Percentiles rank a stretch among this genome's conserved stretches.
Evolutionary conservation across 208 protist species (phyloP).

Genomic region (Crithidia bombi): DNA sequence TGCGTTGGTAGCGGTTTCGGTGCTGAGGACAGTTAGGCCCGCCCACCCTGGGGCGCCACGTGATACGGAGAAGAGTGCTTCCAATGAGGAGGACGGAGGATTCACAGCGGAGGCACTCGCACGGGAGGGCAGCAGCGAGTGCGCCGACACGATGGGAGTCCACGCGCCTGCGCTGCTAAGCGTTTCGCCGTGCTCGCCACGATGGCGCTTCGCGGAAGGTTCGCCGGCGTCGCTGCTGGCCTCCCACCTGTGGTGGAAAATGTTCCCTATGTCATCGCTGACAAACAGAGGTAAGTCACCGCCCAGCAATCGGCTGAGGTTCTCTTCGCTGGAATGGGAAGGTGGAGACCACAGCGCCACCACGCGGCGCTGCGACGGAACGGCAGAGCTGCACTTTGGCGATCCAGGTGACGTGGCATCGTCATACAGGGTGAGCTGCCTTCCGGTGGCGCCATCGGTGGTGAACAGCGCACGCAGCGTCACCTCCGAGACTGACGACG

Average conservation of each 20-base stretch:
- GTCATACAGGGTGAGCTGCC: constrained; percentile 27
- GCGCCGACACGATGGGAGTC: constrained; percentile 33
- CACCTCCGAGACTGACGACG: not conserved
- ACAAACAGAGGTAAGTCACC: constrained; percentile 18
- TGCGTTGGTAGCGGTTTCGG: not conserved
- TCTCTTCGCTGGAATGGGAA: not conserved
- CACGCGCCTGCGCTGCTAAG: constrained; percentile 18
- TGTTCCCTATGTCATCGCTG: constrained; percentile 40
- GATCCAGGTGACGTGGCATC: not conserved
- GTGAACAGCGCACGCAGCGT: constrained; percentile 38
- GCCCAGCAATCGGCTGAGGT: not conserved
- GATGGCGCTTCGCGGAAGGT: constrained; percentile 15
- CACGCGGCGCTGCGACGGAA: constrained; percentile 36
- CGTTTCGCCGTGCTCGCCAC: not conserved
- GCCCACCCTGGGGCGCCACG: constrained; percentile 57
- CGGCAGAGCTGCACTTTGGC: constrained; percentile 12
- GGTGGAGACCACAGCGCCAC: constrained; percentile 25
- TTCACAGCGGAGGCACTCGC: not conserved
- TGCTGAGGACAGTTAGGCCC: constrained; percentile 35
- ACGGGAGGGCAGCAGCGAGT: constrained; percentile 21
- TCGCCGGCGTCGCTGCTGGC: not conserved
- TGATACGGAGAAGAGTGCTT: constrained; percentile 23
- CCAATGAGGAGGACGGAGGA: not conserved
- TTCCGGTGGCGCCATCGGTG: constrained; percentile 42
- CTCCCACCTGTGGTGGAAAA: constrained; percentile 30